Evolutionary conservation across 2,329 filamentous ascomycete species (phyloP).

Genomic region (Arthroderma sp.): DNA sequence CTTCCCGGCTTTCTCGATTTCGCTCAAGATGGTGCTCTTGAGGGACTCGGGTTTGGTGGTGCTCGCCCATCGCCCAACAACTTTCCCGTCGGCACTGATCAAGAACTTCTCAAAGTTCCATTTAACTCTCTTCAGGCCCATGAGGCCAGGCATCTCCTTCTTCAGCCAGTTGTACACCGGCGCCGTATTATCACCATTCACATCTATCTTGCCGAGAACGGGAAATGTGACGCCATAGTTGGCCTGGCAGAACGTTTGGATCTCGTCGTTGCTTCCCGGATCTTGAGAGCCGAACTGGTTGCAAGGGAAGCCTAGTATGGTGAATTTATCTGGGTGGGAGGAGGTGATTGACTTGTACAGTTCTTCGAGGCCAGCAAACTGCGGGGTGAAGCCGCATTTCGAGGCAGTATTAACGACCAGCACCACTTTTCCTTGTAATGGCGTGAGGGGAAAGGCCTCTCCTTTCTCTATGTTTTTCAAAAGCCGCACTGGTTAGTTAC

Average conservation of each 20-base stretch:
- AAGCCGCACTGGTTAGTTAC: slow-evolving; percentile 10
- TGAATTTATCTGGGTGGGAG: slow-evolving; percentile 62
- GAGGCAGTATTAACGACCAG: slow-evolving; percentile 95
- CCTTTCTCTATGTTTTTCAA: slow-evolving; percentile 51
- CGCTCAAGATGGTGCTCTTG: slow-evolving; percentile 62
- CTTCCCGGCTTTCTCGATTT: slow-evolving; percentile 49
- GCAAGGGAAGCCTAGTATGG: slow-evolving; percentile 91
- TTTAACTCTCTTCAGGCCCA: slow-evolving; percentile 86
- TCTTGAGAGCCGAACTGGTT: slow-evolving; percentile 95
- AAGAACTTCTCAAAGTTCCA: slow-evolving; percentile 99
- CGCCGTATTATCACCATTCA: slow-evolving; percentile 73
- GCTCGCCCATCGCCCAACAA: slow-evolving; percentile 77
- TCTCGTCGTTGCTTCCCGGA: slow-evolving; percentile 68
- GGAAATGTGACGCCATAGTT: slow-evolving; percentile 94
- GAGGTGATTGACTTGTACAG: slow-evolving; percentile 68
- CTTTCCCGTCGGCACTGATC: slow-evolving; percentile 70
- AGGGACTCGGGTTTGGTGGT: slow-evolving; percentile 74
- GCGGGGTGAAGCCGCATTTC: slow-evolving; percentile 97
- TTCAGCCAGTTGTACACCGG: slow-evolving; percentile 70
- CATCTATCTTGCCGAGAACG: slow-evolving; percentile 80
- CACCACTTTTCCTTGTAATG: slow-evolving; percentile 82
- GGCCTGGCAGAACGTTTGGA: slow-evolving; percentile 73
- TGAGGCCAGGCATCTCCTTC: slow-evolving; percentile 59
- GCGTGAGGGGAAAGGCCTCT: slow-evolving; percentile 53
- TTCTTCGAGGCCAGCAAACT: slow-evolving; percentile 81